Evolutionary conservation across 2,329 filamentous ascomycete species (phyloP), one percentile per base, ranked within the genome.

Genomic region (Sporothrix variecibatus): DNA sequence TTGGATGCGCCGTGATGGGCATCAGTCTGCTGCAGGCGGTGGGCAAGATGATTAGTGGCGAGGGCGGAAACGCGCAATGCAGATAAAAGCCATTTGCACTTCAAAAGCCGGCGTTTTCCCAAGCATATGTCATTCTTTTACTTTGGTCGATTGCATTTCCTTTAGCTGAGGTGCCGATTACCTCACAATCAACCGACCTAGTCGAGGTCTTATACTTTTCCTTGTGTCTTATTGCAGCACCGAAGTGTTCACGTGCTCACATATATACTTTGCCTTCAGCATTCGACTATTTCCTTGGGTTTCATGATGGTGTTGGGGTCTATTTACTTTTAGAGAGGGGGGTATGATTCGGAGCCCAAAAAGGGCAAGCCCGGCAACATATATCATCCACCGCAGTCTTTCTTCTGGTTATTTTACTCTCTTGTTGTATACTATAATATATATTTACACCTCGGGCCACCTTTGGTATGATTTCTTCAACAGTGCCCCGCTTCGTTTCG

Each of bases 1-100:
- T 98, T 86, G 95, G 95, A 4, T 86, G 88, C 72, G 84, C 87
- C 2, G 95, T 97, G 73, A 94, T 98, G 92, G 86, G 85, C 15
- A 95, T 97, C 62, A 95, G 92, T 80, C 83, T 97, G 76, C 80
- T 94, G 64, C 91, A 94, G 83, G 91, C 93, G 0, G 84, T 92
- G 73, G 84, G 85, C 17, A 94, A 95, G 83, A 91, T 95, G 79
- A 81, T 88, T 7, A 82, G 81, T 75, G 76, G 76, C 60, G 71
- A 73, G 40, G 71, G 72, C 40, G 71, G 71, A 28, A 34, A 31
- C 4, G 73, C 73, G 1, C 73, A 76, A 31, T 76, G 76, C 75
- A 71, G 72, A 56, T 76, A 62, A 40, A 51, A 28, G 23, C 17
- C 15, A 38, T 31, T 26, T 15, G 67, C 43, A 34, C 43, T 8